Evolutionary conservation across 805 yeast species (phyloP), one percentile per base, ranked within the genome.

Genomic region (Zygoascus tannicola): DNA sequence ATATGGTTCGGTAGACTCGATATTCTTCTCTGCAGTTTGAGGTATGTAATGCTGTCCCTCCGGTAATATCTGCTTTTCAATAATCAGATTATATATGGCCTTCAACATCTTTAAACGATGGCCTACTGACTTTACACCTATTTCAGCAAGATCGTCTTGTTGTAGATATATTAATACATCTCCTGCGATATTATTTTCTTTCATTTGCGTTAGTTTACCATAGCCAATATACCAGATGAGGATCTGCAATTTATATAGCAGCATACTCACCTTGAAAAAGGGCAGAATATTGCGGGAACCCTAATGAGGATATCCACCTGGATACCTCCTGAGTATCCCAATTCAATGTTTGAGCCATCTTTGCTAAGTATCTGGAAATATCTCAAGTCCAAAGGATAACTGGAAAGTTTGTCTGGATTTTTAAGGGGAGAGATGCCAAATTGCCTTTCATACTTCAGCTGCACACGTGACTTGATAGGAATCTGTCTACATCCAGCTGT

Each of bases 141-240:
- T 64, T 43, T 87, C 95, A 48, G 70, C 67, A 36, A 88, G 73
- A 56, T 86, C 92, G 5, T 73, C 76, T 10, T 83, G 75, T 26
- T 77, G 76, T 40, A 88, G 66, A 48, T 76, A 79, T 1, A 85
- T 78, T 41, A 90, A 64, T 3, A 83, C 70, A 23, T 81, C 75
- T 1, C 95, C 95, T 3, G 81, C 77, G 41, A 85, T 75, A 52
- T 78, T 78, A 60, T 85, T 75, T 2, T 68, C 70, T 21, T 69
- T 63, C 56, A 81, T n/a, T n/a, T 79, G 21, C 12, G 20, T 15
- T 36, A 30, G 12, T 12, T 22, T 40, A 8, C 30, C 12, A n/a
- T n/a, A n/a, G n/a, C n/a, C n/a, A n/a, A n/a, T n/a, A n/a, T n/a
- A n/a, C n/a, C n/a, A n/a, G n/a, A n/a, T n/a, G n/a, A n/a, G n/a